A percentile compares a stretch with the other conserved stretches of the same genome.
phyloP scores from a whole-genome alignment of 257 asterid genomes.

The Ehretia macrophylla region DNA sequence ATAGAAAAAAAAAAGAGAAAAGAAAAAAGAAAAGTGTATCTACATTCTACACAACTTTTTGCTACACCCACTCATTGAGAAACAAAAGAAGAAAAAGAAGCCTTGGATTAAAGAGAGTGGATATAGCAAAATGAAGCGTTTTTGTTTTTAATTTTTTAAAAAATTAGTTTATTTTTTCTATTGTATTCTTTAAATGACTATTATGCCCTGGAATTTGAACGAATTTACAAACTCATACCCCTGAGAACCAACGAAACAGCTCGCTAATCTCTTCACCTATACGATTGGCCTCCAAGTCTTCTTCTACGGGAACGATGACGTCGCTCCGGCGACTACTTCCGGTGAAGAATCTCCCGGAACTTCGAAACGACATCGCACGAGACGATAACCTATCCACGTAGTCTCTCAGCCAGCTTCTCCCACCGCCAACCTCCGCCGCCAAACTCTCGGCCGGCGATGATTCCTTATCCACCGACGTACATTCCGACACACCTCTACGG shows the following conservation, averaged over 20 bases:
- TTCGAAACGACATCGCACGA: constrained; percentile 60
- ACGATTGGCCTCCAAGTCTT: constrained; percentile 70
- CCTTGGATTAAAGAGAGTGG: too few species aligned
- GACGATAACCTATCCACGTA: constrained; percentile 68
- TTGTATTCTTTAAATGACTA: constrained; percentile 20
- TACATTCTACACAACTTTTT: too few species aligned
- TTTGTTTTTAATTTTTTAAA: too few species aligned
- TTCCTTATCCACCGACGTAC: constrained; percentile 44
- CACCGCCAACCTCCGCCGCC: constrained; percentile 55
- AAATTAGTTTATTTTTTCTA: not conserved
- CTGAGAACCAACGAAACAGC: constrained; percentile 87
- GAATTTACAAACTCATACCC: constrained; percentile 50
- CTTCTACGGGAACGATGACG: constrained; percentile 43
- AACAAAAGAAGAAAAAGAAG: too few species aligned
- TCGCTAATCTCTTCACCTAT: constrained; percentile 95
- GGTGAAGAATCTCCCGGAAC: constrained; percentile 74
- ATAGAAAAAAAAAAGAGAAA: too few species aligned
- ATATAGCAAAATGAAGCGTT: too few species aligned
- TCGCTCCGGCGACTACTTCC: constrained; percentile 76
- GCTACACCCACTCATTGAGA: too few species aligned
- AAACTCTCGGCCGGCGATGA: constrained; percentile 63
- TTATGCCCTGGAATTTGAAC: constrained; percentile 14
- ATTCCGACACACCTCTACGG: constrained; percentile 25
- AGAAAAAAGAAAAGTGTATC: too few species aligned
- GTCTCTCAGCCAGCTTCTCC: constrained; percentile 76